phyloP scores from a whole-genome alignment of 257 asterid genomes.

The Forsythia viridissima region DNA sequence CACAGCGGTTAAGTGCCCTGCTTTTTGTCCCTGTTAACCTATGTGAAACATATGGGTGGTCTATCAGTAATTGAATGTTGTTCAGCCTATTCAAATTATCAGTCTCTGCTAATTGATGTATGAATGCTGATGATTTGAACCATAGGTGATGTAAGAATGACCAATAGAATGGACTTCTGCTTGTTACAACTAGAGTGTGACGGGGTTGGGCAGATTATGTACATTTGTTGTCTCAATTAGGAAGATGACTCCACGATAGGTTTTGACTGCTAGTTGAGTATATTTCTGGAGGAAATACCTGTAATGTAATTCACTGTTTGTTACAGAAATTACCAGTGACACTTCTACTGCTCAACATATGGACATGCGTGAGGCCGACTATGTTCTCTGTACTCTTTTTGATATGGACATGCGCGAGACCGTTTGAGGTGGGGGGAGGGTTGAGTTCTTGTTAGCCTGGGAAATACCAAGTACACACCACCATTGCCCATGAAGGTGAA shows the following conservation, averaged over 20 bases:
- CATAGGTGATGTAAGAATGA: neutral
- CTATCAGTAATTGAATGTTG: no score
- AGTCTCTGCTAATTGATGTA: constrained; percentile 2
- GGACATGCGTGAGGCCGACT: neutral
- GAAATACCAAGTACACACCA: no score
- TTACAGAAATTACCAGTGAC: neutral
- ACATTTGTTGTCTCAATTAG: neutral
- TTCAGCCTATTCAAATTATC: neutral
- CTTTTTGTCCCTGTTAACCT: neutral
- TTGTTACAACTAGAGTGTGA: neutral
- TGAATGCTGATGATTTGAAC: neutral
- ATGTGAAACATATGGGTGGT: no score
- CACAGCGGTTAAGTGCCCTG: neutral
- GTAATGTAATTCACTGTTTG: neutral
- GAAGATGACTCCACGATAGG: neutral
- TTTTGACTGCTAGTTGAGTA: neutral
- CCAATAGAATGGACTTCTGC: neutral
- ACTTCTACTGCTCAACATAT: neutral
- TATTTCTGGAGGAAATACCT: neutral
- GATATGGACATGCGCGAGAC: neutral
- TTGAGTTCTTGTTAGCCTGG: no score
- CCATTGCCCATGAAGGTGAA: no score
- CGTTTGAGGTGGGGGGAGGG: neutral
- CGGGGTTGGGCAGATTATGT: neutral
- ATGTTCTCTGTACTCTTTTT: neutral